phyloP scores from a whole-genome alignment of 1,139 yeast species.

The Candida sp. region DNA sequence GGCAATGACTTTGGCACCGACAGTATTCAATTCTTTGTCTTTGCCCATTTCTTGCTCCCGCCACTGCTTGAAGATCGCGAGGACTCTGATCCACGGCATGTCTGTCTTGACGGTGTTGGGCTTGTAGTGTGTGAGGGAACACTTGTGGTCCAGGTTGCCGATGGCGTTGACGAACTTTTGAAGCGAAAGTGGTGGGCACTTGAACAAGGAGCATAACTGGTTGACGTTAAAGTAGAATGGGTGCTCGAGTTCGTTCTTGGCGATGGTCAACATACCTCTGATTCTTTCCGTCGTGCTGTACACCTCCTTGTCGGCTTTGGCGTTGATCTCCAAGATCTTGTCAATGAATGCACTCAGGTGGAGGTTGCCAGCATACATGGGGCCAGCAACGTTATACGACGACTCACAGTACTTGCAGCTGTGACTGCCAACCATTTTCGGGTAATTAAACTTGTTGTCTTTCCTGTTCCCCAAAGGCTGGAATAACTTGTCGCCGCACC shows the following conservation, averaged over 20 bases:
- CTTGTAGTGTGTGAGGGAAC: constrained; percentile 88
- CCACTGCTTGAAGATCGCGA: constrained; percentile 78
- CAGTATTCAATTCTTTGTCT: constrained; percentile 24
- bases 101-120: constrained; percentile 87
- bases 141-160: constrained; percentile 83
- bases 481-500: constrained; percentile 74
- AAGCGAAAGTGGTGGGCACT: constrained; percentile 84
- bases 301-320: constrained; percentile 4
- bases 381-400: constrained; percentile 85
- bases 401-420: constrained; percentile 74
- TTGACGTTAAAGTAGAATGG: constrained; percentile 84
- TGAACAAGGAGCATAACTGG: constrained; percentile 72
- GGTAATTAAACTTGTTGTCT: constrained; percentile 37
- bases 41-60: neutral
- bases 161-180: constrained; percentile 75
- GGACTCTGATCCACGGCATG: constrained; percentile 82
- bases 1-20: constrained; percentile 68
- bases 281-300: constrained; percentile 72
- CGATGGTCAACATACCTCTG: constrained; percentile 90
- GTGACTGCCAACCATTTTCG: constrained; percentile 48
- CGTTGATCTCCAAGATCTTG: constrained; percentile 60
- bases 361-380: constrained; percentile 90
- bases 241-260: constrained; percentile 66
- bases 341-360: constrained; percentile 73
- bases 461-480: constrained; percentile 73